Evolutionary conservation across 805 yeast genomes (phyloP), one percentile per base, ranked within the genome.

Genomic region (Kuraishia piskuri): DNA sequence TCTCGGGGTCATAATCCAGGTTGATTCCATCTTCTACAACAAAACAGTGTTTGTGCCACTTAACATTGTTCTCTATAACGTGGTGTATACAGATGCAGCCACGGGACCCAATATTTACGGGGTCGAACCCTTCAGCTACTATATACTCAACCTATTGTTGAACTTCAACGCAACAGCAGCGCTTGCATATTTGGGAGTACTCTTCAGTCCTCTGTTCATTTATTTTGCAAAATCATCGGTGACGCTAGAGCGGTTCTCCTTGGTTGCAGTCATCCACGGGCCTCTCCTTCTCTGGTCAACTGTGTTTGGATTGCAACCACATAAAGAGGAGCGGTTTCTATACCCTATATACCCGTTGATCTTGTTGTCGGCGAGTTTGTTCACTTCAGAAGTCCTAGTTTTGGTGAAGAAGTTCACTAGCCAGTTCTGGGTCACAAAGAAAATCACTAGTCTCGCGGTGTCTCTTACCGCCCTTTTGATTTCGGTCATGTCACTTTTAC

Each of bases 21-120:
- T 83, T 25, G 96, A 92, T 64, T 80, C 84, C 1, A 60, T 68
- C 14, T 80, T 83, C 56, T 91, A 90, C 64, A 74, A 78, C 7
- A 77, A 76, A 50, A 63, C 80, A 7, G 75, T 79, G 1, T 75
- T 88, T 25, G 95, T 91, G 2, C 91, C 97, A 0, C 71, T 84
- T 58, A 92, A 91, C 63, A 90, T 90, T 57, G 84, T 90, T 3
- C 67, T 82, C 22, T 92, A 92, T 68, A 91, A 92, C 62, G 96
- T 91, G 1, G 69, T 85, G 54, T 66, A 74, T 63, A 83, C 95
- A 0, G 73, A 75, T 54, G 87, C 80, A 46, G 77, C 77, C 6
- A 75, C 88, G 23, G 97, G 97, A 0, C 97, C 97, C 1, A 84
- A 88, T 55, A 90, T 92, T 22, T 92, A 90, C 68, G 97, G 97